Percentiles rank a stretch among this genome's conserved stretches.
Conservation (phyloP, 352 stramenopile species). For the Aphanomyces cochlioides region DNA sequence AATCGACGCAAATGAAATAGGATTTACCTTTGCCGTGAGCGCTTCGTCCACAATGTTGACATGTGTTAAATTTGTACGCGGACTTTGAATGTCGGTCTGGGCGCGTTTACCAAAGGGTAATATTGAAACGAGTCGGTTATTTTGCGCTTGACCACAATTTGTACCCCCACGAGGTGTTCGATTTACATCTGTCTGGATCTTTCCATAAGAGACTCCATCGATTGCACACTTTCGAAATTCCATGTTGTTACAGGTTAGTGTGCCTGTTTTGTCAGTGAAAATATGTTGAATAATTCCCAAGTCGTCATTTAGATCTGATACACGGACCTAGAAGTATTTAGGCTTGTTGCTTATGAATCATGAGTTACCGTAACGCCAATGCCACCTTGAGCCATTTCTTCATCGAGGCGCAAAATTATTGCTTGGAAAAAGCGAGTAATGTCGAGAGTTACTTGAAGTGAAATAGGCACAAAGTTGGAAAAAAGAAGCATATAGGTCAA, state of each 20-base stretch:
- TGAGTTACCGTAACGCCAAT: constrained; percentile 49
- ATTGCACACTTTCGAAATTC: constrained; percentile 91
- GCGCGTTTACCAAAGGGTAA: constrained; percentile 1
- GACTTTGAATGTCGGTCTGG: background rate
- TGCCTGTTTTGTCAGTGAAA: constrained; percentile 94
- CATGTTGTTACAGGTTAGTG: constrained; percentile 91
- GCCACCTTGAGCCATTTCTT: constrained; percentile 64
- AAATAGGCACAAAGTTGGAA: constrained; percentile 91
- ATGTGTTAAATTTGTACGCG: constrained; percentile 4
- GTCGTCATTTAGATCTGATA: constrained; percentile 87
- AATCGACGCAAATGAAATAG: background rate
- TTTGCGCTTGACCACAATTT: background rate
- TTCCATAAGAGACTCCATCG: constrained; percentile 71
- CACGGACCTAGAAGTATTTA: constrained; percentile 60
- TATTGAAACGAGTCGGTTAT: background rate
- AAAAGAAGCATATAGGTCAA: constrained; percentile 88
- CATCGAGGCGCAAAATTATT: constrained; percentile 59
- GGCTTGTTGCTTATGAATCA: constrained; percentile 39
- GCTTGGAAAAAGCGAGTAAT: constrained; percentile 82
- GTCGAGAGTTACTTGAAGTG: constrained; percentile 86
- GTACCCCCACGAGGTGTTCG: background rate
- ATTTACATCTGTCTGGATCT: background rate
- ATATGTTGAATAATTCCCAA: constrained; percentile 95
- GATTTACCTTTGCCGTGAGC: constrained; percentile 8
- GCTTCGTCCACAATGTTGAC: constrained; percentile 29